Evolutionary conservation across 495 filamentous ascomycete species (phyloP).

Genomic region (Sphaerosporella brunnea): DNA sequence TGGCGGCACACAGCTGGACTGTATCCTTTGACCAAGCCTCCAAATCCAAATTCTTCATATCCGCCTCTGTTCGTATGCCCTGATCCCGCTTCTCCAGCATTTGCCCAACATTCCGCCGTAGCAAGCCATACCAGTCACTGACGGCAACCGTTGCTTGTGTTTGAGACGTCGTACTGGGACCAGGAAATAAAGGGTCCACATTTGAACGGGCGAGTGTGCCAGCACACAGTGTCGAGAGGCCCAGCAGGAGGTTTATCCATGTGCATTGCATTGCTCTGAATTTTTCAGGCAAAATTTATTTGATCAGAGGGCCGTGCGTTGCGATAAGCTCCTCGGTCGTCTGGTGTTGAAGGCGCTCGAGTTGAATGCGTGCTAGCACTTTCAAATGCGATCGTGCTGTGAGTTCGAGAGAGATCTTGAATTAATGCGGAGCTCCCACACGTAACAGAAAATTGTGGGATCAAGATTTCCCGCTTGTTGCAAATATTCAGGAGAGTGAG

Average conservation of each 20-base stretch:
- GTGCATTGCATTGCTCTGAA: not conserved
- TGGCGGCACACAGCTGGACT: conserved; percentile 16
- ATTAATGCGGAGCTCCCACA: not conserved
- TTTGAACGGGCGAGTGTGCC: not conserved
- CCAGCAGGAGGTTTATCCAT: not conserved
- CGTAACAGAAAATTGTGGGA: too few relatives aligned
- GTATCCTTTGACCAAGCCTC: conserved; percentile 24
- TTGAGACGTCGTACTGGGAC: not conserved
- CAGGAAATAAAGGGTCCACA: not conserved
- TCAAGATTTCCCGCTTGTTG: too few relatives aligned
- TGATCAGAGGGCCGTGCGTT: not conserved
- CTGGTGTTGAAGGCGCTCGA: not conserved
- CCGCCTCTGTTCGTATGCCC: conserved; percentile 21
- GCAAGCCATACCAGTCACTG: not conserved
- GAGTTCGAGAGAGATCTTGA: not conserved
- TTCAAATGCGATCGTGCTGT: not conserved
- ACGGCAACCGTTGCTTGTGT: not conserved
- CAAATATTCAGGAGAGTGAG: too few relatives aligned
- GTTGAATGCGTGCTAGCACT: too few relatives aligned
- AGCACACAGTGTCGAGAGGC: not conserved
- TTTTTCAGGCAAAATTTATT: not conserved
- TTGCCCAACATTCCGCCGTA: not conserved
- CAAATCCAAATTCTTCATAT: conserved; percentile 17
- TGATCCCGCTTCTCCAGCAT: not conserved
- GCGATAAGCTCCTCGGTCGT: not conserved